Conservation (phyloP, 2,329 filamentous ascomycete genomes). For the Ophiostoma quercus region DNA sequence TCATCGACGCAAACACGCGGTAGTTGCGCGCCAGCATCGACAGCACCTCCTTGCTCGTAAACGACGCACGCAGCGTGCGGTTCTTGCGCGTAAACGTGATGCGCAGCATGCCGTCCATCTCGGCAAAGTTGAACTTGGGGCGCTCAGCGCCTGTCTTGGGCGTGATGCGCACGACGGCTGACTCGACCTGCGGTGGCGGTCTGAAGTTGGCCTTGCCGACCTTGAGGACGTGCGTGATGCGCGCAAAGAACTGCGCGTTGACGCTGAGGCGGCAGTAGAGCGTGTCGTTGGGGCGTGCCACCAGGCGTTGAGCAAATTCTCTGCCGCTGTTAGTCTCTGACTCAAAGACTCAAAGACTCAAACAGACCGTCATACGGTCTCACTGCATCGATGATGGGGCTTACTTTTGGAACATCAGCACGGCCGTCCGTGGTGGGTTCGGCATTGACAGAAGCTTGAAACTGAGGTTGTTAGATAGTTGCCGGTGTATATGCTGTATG, state of each 20-base stretch:
- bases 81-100: slow-evolving; percentile 83
- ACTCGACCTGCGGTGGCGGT: slow-evolving; percentile 88
- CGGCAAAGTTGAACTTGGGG: slow-evolving; percentile 85
- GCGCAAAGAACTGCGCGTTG: slow-evolving; percentile 84
- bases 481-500: background rate
- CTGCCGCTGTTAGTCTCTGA: slow-evolving; percentile 37
- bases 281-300: slow-evolving; percentile 80
- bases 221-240: slow-evolving; percentile 72
- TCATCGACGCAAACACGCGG: slow-evolving; percentile 81
- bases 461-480: slow-evolving; percentile 16
- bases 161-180: slow-evolving; percentile 81
- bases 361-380: background rate
- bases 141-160: slow-evolving; percentile 72
- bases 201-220: slow-evolving; percentile 90
- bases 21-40: slow-evolving; percentile 84
- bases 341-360: no score
- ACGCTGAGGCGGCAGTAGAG: slow-evolving; percentile 88
- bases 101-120: slow-evolving; percentile 83
- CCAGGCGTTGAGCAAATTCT: slow-evolving; percentile 86
- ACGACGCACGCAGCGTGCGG: slow-evolving; percentile 73
- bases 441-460: slow-evolving; percentile 78
- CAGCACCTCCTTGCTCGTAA: slow-evolving; percentile 75
- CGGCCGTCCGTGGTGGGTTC: slow-evolving; percentile 67
- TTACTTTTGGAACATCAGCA: slow-evolving; percentile 69
- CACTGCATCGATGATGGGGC: background rate